These are phyloP conservation scores for Vigna angularis DNA, from an alignment of 306 rosid species.

Conservation along the genomic window DNA sequence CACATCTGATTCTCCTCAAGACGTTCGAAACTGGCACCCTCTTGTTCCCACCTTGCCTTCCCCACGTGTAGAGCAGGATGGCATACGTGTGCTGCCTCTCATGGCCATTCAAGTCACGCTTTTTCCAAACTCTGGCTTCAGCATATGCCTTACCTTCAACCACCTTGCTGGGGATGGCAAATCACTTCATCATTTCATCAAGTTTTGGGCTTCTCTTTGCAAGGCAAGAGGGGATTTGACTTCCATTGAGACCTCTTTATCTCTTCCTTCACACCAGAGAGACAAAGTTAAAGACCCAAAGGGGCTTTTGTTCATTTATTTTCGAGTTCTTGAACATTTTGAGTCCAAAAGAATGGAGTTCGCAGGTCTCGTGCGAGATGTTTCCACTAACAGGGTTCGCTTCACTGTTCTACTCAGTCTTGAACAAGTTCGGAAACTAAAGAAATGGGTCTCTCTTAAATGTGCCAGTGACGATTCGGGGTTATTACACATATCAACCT, in stretches of 20 bases:
- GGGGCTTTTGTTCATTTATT: background rate
- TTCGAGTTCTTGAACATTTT: background rate
- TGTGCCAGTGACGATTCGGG: background rate
- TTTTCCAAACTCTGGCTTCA: slow-evolving; percentile 23
- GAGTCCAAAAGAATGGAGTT: background rate
- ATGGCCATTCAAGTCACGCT: slow-evolving; percentile 37
- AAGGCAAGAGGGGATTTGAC: background rate
- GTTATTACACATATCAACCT: slow-evolving; percentile 40
- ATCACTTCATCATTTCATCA: slow-evolving; percentile 36
- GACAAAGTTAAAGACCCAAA: slow-evolving; percentile 43
- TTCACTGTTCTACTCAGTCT: slow-evolving; percentile 12
- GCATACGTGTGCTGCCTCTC: background rate
- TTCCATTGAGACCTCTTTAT: background rate
- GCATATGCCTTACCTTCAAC: background rate
- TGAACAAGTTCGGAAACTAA: slow-evolving; percentile 33
- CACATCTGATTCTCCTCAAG: background rate
- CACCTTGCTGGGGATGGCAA: slow-evolving; percentile 22
- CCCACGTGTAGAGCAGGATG: background rate
- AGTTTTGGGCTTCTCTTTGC: slow-evolving; percentile 44
- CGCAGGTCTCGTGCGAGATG: background rate
- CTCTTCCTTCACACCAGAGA: slow-evolving; percentile 42
- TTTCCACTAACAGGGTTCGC: background rate
- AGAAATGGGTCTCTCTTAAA: slow-evolving; percentile 12
- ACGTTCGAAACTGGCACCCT: background rate
- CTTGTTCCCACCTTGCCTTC: background rate